Percentiles rank a stretch among this genome's conserved stretches.
Evolutionary conservation across 345 rosid genomes (phyloP).

Genomic region (Eucalyptus camaldulensis): DNA sequence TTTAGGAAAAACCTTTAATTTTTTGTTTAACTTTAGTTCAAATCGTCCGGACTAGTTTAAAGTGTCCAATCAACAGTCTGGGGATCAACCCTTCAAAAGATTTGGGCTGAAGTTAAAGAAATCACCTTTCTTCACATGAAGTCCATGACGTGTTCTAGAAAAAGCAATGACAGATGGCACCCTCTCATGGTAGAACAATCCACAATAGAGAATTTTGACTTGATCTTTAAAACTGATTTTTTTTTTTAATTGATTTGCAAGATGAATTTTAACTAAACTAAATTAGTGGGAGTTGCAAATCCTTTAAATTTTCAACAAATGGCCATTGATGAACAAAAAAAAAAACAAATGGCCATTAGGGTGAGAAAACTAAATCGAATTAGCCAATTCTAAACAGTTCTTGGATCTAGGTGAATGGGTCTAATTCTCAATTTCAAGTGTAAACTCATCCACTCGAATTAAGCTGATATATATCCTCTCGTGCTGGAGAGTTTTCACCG

Average conservation of each 20-base stretch:
- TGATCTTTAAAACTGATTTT: background rate
- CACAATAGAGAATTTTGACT: background rate
- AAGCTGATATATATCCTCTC: too few species aligned
- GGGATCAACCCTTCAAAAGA: background rate
- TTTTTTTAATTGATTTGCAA: background rate
- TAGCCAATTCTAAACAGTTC: accelerated
- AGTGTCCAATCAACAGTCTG: background rate
- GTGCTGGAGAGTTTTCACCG: too few species aligned
- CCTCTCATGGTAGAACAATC: background rate
- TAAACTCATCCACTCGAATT: too few species aligned
- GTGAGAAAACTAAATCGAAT: background rate
- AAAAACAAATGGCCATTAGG: background rate
- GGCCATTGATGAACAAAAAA: too few species aligned
- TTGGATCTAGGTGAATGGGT: background rate
- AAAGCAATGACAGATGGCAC: background rate
- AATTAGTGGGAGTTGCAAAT: background rate
- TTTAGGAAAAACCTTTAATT: background rate
- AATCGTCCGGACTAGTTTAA: background rate
- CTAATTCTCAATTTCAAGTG: background rate
- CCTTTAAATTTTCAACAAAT: background rate
- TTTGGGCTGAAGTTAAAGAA: background rate
- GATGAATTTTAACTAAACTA: background rate
- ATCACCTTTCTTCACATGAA: background rate
- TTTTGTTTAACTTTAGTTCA: background rate
- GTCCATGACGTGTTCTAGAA: background rate